phyloP scores from a whole-genome alignment of 768 basidiomycete genomes.

The Filobasidium floriforme region DNA sequence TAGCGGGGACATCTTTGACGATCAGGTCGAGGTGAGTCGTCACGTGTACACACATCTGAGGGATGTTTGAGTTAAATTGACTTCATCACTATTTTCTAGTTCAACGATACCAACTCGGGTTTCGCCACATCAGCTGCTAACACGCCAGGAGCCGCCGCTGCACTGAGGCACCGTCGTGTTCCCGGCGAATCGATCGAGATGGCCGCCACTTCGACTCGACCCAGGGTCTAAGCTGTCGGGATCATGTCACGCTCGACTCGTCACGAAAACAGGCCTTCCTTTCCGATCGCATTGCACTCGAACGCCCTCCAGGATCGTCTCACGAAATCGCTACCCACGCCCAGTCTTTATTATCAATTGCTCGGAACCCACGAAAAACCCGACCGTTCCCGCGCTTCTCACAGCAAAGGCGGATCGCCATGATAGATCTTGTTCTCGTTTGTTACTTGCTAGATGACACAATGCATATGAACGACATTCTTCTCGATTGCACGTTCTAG shows the following conservation, averaged over 20 bases:
- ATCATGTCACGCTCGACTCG: not conserved
- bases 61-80: not conserved
- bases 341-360: too few relatives aligned
- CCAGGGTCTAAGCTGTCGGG: constrained; percentile 2
- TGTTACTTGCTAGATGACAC: too few relatives aligned
- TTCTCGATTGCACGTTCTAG: too few relatives aligned
- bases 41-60: not conserved
- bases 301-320: not conserved
- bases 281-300: not conserved
- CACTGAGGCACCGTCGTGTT: constrained; percentile 10
- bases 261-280: not conserved
- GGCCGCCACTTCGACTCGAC: constrained; percentile 22
- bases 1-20: constrained; percentile 24
- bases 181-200: constrained; percentile 34
- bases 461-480: too few relatives aligned
- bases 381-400: too few relatives aligned
- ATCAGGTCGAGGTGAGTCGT: constrained; percentile 20
- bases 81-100: not conserved
- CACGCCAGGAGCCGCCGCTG: not conserved
- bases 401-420: too few relatives aligned
- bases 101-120: not conserved
- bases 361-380: too few relatives aligned
- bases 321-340: not conserved
- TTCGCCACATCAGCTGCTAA: not conserved
- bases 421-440: too few relatives aligned